Evolutionary conservation across 441 rosid genomes (phyloP), one percentile per base, ranked within the genome.

Genomic region (Pelargonium exstipulatum): DNA sequence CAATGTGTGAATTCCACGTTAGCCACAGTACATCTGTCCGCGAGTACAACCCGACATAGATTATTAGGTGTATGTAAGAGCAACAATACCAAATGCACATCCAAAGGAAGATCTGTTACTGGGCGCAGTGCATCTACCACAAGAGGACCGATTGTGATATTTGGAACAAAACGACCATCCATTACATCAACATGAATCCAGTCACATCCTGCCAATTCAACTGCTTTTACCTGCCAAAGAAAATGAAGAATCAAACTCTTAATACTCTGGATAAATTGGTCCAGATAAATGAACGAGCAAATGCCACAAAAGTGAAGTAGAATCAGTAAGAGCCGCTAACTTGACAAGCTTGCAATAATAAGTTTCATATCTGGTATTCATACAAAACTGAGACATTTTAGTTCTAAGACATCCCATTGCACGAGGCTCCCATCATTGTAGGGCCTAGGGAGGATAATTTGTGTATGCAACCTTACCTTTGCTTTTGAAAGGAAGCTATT

Each of bases 151-250:
- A 95, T 95, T 16, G 99, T 91, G 71, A 95, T 95, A 82, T 95
- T 95, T 64, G 99, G 99, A 80, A 95, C 99, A 85, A 95, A 95
- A 67, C 88, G 94, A 32, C 97, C 99, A 67, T 94, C 97, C 99
- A 94, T 94, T 10, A 94, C 97, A 85, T 94, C 99, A 40, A 94
- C 92, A 77, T 94, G 97, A 73, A 94, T 90, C 99, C 97, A 91
- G 73, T 95, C 99, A 85, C 96, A 95, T 65, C 99, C 99, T 65
- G 96, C 99, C 73, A 85, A n/a, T 81, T 95, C 97, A 43, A 91
- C 96, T 32, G 97, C 96, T 86, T 95, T 95, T 3, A 95, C 96
- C 97, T 91, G 80, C 69, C 74, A 61, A 61, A 24, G 32, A 70
- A 76, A 65, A 61, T 37, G 32, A 37, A 71, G 69, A 73, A 73